Conservation (phyloP, 441 rosid species). For the Rhodomyrtus psidioides region DNA sequence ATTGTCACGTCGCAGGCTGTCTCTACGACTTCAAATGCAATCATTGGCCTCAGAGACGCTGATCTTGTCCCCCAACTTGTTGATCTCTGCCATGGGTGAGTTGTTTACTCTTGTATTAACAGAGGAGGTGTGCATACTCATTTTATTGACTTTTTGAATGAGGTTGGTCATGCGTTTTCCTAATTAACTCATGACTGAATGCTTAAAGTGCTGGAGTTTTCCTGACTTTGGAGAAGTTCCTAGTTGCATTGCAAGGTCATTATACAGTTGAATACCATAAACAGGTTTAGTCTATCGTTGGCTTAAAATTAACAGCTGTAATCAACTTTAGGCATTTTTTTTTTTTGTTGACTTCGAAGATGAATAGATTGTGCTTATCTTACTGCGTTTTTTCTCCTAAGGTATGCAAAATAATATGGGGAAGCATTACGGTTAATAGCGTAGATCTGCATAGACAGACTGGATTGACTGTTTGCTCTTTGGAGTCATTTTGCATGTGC, state of each 20-base stretch:
- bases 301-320: not conserved
- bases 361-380: not conserved
- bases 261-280: not conserved
- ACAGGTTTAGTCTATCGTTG: not conserved
- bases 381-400: not conserved
- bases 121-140: not conserved
- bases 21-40: constrained; percentile 74
- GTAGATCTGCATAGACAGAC: not conserved
- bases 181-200: not conserved
- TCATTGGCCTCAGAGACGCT: constrained; percentile 63
- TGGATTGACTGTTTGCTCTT: not conserved
- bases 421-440: not conserved
- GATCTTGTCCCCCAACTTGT: constrained; percentile 88
- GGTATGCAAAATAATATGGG: not conserved
- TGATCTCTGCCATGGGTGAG: constrained; percentile 85
- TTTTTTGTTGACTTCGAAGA: not conserved
- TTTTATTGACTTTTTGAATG: not conserved
- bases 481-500: not conserved
- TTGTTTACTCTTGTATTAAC: not conserved
- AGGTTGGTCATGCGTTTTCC: not conserved
- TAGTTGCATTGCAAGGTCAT: not conserved
- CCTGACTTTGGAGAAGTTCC: not conserved
- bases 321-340: not conserved
- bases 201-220: not conserved
- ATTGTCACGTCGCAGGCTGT: constrained; percentile 82